Evolutionary conservation across 176 grass and related monocot species (phyloP).

Genomic region (Triticum turgidum): DNA sequence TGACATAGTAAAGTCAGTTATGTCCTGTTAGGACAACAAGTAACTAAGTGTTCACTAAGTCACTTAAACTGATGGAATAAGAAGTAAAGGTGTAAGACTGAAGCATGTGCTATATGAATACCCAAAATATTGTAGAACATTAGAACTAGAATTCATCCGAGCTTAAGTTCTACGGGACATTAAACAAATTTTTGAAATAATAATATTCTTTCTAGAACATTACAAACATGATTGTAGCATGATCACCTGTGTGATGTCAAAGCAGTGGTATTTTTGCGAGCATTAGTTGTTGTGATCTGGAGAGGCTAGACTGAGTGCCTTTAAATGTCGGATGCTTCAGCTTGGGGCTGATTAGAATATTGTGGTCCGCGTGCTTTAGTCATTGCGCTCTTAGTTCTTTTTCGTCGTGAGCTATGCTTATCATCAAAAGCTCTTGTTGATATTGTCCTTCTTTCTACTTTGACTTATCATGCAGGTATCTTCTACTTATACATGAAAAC

Average conservation of each 20-base stretch:
- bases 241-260: not conserved
- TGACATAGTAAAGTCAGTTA: not conserved
- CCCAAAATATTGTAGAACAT: not conserved
- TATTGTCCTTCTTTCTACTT: not conserved
- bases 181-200: not conserved
- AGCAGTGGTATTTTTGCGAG: not conserved
- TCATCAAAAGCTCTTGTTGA: not conserved
- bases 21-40: not conserved
- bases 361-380: not conserved
- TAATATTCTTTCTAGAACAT: not conserved
- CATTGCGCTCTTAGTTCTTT: not conserved
- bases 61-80: not conserved
- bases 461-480: constrained; percentile 49
- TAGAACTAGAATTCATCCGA: not conserved
- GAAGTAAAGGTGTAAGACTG: not conserved
- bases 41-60: not conserved
- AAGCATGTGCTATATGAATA: not conserved
- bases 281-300: too few relatives aligned
- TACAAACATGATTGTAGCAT: not conserved
- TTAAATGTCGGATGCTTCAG: not conserved
- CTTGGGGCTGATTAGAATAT: not conserved
- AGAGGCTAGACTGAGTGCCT: not conserved
- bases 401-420: not conserved
- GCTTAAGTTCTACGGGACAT: not conserved
- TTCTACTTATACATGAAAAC: constrained; percentile 99